These are phyloP conservation scores for Diacronema lutheri DNA, from an alignment of 78 protist genomes.

Conservation along the genomic window DNA sequence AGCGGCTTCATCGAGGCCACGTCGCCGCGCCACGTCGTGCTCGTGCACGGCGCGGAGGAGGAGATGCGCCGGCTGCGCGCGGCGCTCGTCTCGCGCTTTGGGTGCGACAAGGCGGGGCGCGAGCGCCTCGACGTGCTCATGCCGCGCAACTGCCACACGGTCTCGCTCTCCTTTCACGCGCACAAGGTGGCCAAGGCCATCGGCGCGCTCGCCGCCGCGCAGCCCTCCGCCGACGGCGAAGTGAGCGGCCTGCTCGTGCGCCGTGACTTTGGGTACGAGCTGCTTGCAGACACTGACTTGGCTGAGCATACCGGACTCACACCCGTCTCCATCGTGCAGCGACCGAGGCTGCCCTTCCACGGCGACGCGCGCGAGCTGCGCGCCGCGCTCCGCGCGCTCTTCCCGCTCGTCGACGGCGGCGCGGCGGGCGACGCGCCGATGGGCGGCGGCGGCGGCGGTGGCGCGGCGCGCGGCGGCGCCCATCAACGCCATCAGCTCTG, in stretches of 20 bases:
- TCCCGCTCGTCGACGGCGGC: not conserved
- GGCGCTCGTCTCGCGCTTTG: conserved; percentile 45
- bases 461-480: not conserved
- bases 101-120: not conserved
- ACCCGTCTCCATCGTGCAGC: not conserved
- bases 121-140: conserved; percentile 12
- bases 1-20: conserved; percentile 69
- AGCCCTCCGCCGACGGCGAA: not conserved
- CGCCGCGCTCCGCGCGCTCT: not conserved
- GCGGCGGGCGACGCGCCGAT: too few species aligned
- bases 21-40: conserved; percentile 75
- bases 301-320: not conserved
- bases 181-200: not conserved
- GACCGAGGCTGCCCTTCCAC: not conserved
- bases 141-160: conserved; percentile 36
- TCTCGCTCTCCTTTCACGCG: conserved; percentile 21
- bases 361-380: not conserved
- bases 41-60: conserved; percentile 86
- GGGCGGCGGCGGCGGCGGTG: not conserved
- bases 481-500: not conserved
- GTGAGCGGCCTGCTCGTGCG: not conserved
- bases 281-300: conserved; percentile 1
- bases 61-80: conserved; percentile 70
- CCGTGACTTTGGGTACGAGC: not conserved
- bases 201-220: conserved; percentile 23